Base-by-base conservation (phyloP, 371 early-diverging fungal genomes). In the Mycotypha africana region DNA sequence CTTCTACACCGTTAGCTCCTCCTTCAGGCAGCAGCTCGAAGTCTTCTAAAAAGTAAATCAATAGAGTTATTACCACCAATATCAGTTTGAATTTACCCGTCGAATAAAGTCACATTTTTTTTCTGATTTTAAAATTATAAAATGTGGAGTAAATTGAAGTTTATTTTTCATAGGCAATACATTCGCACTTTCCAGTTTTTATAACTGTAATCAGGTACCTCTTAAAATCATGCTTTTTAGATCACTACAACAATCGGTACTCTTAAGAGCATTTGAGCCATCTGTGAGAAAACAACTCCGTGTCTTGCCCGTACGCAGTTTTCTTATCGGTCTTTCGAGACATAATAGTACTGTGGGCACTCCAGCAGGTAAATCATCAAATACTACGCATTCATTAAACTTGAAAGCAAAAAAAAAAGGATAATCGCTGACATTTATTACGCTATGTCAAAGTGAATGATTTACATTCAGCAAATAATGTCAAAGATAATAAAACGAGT, bases 391-490 rank as follows among this genome's bases (percentile, higher is more conserved):
- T n/a, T n/a, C n/a, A n/a, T n/a, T n/a, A n/a, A n/a, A n/a, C n/a
- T n/a, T n/a, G n/a, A n/a, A n/a, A n/a, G n/a, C 16, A 6, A 33
- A 17, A 20, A 20, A n/a, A n/a, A n/a, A n/a, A n/a, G n/a, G n/a
- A n/a, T n/a, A n/a, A n/a, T n/a, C n/a, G n/a, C n/a, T n/a, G n/a
- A n/a, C n/a, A n/a, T n/a, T n/a, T n/a, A n/a, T n/a, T n/a, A n/a
- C n/a, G n/a, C n/a, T n/a, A n/a, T n/a, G n/a, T n/a, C n/a, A n/a
- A 28, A 8, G 30, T 8, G 30, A 28, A 28, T 8, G 12, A 4
- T 22, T 26, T 22, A 1, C 0, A 4, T 16, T 23, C 10, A 16
- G 76, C 65, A 50, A 81, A 80, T 5, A 39, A 58, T 16, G 61
- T 74, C 6, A 58, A 49, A 12, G 51, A 67, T 12, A 28, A 6